Base-by-base conservation (phyloP, 495 filamentous ascomycete genomes). In the Talaromyces liani region DNA sequence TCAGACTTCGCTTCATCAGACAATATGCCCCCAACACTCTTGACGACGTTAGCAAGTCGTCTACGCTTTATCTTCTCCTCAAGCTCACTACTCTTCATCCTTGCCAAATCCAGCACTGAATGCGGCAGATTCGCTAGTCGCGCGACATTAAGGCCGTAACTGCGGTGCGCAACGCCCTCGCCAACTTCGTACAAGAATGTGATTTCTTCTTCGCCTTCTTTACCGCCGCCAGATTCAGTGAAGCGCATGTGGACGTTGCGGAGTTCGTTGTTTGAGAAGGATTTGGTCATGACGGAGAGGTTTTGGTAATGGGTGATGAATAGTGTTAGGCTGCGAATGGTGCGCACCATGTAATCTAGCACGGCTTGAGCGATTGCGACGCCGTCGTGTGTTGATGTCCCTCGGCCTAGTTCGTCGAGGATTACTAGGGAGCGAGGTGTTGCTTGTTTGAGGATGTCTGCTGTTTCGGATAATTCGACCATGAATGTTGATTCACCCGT, bases 261-360 rank as follows among this genome's bases (percentile, higher is more conserved):
- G 20, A 93, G 79, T 62, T 84, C 82, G 8, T 79, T 73, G 34
- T 79, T 72, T 8, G 78, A 76, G 64, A 93, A 89, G 5, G 85
- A 82, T 14, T 85, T 82, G 4, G 85, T 89, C 65, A 96, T 82
- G 51, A 80, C 77, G 10, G 89, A 87, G 2, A 98, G 84, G 64
- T 85, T 85, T 71, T 98, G 95, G 74, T 98, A 98, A 76, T 98
- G 94, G 51, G 94, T 98, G 71, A 98, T 94, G 78, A 98, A 98
- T 20, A 97, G 79, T 4, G 90, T 93, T 64, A 97, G 76, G 58
- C 91, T 91, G 61, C 80, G 78, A 2, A 87, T 79, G 2, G 91
- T 85, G 41, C 85, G 79, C n/a, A 93, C 87, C 66, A 97, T 84
- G 65, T 93, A 83, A 58, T 93, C 86, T 3, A 98, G 80, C 0